Percentiles rank a stretch among this genome's conserved stretches.
Evolutionary conservation across 1,139 yeast species (phyloP).

Genomic region (Suhomyces bolitotheri): DNA sequence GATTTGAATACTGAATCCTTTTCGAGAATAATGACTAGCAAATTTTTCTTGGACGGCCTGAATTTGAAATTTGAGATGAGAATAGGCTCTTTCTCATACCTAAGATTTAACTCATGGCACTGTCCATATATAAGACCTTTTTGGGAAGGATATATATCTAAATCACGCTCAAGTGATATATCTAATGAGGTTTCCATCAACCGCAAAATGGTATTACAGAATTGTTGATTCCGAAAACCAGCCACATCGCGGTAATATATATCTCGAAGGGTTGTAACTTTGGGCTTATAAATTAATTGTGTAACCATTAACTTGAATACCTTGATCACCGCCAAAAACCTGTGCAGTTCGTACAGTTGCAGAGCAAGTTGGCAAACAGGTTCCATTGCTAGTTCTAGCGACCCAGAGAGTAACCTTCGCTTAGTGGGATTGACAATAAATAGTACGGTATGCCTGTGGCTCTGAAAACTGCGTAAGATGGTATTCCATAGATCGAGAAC

Average conservation of each 20-base stretch:
- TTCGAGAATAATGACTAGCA: conserved; percentile 54
- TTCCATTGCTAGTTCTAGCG: no score
- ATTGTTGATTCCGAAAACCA: conserved; percentile 50
- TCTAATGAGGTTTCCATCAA: conserved; percentile 29
- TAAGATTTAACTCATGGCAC: conserved; percentile 15
- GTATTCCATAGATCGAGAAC: no score
- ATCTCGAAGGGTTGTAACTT: conserved; percentile 57
- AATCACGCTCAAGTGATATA: conserved; percentile 23
- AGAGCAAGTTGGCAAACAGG: no score
- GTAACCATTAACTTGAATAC: conserved; percentile 20
- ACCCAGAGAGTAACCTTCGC: no score
- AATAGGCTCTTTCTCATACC: conserved; percentile 22
- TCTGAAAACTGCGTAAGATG: no score
- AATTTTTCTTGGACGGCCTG: not conserved
- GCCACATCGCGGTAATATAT: conserved; percentile 64
- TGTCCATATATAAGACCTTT: conserved; percentile 60
- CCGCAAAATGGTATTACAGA: conserved; percentile 45
- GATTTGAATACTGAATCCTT: conserved; percentile 58
- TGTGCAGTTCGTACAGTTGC: no score
- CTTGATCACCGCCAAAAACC: conserved; percentile 17
- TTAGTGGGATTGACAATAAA: no score
- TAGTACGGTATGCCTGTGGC: no score
- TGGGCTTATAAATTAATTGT: conserved; percentile 19
- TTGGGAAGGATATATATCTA: conserved; percentile 59
- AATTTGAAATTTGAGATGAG: conserved; percentile 23